Evolutionary conservation across 768 basidiomycete species (phyloP), one percentile per base, ranked within the genome.

Genomic region (Psilocybe cyanescens): DNA sequence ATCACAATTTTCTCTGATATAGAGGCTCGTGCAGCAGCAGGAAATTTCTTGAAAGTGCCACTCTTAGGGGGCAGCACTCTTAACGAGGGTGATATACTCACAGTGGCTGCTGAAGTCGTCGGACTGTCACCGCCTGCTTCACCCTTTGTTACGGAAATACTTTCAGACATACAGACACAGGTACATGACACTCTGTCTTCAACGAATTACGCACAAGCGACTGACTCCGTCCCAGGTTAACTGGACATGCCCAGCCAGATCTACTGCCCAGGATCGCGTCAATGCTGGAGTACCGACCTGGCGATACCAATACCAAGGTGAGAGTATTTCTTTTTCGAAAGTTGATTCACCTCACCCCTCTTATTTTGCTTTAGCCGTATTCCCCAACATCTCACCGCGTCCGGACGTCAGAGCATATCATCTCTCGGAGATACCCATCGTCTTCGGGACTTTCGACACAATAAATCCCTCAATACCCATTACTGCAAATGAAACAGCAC

Each of bases 381-480:
- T 78, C 56, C 74, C 72, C 3, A 74, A 75, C 44, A 73, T 78
- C 19, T 75, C 76, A 3, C 63, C 63, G 12, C 70, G 72, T 2
- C 67, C 72, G 0, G 74, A 75, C 54, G 51, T 77, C 7, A 74
- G 79, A 8, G 74, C 78, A 1, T 78, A 74, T 59, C 79, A 80
- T 48, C 69, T 73, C 0, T 73, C 77, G 1, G 74, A 79, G 37
- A 73, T 81, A 37, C 78, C 80, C 0, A 63, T 78, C 31, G 71
- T 78, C 28, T 81, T 79, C 52, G 78, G 76, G 4, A 75, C 76
- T 1, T 76, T 71, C 65, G 69, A 69, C 52, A 52, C 59, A 39
- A 75, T 69, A 45, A 69, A 44, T 44, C 14, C 70, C 2, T 51
- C 63, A n/a, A 57, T 68, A 31, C 62, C 64, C 39, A 66, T 64